Percentiles rank a stretch among this genome's conserved stretches.
phyloP scores from a whole-genome alignment of 2,329 filamentous ascomycete genomes.

The Rhinocladiella similis region DNA sequence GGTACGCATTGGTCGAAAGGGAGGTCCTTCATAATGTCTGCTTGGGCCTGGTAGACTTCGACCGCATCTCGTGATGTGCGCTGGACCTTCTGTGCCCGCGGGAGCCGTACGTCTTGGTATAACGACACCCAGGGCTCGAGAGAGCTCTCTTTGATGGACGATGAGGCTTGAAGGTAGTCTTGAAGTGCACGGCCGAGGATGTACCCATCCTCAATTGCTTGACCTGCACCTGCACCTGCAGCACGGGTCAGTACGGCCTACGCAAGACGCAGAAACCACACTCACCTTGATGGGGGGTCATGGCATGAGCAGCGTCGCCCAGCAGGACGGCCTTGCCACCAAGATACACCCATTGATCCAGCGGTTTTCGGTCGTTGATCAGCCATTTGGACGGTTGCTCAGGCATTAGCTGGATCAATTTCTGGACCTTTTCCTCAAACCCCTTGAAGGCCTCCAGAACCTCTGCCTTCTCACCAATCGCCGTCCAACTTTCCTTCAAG shows the following conservation, averaged over 20 bases:
- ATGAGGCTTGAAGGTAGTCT: conserved; percentile 10
- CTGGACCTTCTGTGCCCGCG: conserved; percentile 18
- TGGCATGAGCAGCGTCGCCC: conserved; percentile 38
- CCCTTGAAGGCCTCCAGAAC: conserved; percentile 21
- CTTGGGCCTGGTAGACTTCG: conserved; percentile 39
- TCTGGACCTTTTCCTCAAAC: conserved; percentile 20
- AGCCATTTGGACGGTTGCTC: conserved; percentile 21
- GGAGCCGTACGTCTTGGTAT: conserved; percentile 19
- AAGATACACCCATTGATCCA: conserved; percentile 24
- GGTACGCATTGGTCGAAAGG: conserved; percentile 39
- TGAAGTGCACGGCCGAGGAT: conserved; percentile 17
- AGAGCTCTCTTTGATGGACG: conserved; percentile 31
- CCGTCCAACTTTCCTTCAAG: conserved; percentile 39
- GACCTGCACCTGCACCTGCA: conserved; percentile 62
- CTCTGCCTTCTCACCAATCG: conserved; percentile 31
- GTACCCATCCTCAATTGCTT: conserved; percentile 66
- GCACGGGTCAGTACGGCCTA: neutral
- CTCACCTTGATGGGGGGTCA: conserved; percentile 34
- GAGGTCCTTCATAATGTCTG: conserved; percentile 36
- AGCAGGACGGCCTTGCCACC: conserved; percentile 29
- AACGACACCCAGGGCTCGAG: conserved; percentile 29
- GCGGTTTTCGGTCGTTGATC: conserved; percentile 22
- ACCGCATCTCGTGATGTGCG: conserved; percentile 14
- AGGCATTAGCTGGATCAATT: conserved; percentile 19
- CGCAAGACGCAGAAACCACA: neutral